These are phyloP conservation scores for Talaromyces piceae DNA, from an alignment of 2,329 filamentous ascomycete genomes.

Conservation along the genomic window DNA sequence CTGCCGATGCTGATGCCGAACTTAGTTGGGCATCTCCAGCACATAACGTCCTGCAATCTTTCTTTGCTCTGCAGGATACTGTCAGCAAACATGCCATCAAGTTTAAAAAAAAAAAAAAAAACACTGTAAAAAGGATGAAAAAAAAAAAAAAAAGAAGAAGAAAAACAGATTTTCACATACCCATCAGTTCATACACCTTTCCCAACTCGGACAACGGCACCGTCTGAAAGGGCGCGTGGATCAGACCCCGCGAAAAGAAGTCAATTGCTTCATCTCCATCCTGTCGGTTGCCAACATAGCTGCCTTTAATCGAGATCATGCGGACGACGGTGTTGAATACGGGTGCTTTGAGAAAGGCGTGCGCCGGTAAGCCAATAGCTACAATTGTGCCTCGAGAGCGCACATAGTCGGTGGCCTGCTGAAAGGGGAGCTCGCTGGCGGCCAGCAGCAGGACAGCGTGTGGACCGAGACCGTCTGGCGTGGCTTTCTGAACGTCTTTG, in stretches of 20 bases:
- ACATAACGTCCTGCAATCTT: slow-evolving; percentile 39
- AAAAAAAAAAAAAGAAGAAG: not conserved
- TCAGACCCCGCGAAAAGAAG: slow-evolving; percentile 75
- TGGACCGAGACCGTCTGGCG: slow-evolving; percentile 71
- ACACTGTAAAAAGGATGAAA: not conserved
- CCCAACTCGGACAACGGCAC: slow-evolving; percentile 73
- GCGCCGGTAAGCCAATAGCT: slow-evolving; percentile 79
- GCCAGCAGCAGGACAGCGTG: slow-evolving; percentile 83
- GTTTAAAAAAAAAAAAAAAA: not conserved
- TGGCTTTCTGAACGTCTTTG: slow-evolving; percentile 73
- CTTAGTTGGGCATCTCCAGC: slow-evolving; percentile 36
- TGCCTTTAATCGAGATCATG: slow-evolving; percentile 89
- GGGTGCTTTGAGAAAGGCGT: slow-evolving; percentile 70
- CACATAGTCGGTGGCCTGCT: slow-evolving; percentile 84
- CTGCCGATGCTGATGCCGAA: not conserved
- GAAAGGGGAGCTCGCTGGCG: slow-evolving; percentile 85
- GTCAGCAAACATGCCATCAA: slow-evolving; percentile 13
- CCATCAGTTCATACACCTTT: slow-evolving; percentile 70
- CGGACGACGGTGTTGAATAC: slow-evolving; percentile 83
- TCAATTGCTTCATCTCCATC: slow-evolving; percentile 85
- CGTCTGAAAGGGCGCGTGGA: slow-evolving; percentile 81
- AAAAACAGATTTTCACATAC: slow-evolving; percentile 17
- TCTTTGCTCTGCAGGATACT: slow-evolving; percentile 24
- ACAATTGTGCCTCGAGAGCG: slow-evolving; percentile 75
- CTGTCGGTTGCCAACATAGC: slow-evolving; percentile 86